Evolutionary conservation across 129 eudicot genomes (phyloP).

Genomic region (Saussurea involucrata): DNA sequence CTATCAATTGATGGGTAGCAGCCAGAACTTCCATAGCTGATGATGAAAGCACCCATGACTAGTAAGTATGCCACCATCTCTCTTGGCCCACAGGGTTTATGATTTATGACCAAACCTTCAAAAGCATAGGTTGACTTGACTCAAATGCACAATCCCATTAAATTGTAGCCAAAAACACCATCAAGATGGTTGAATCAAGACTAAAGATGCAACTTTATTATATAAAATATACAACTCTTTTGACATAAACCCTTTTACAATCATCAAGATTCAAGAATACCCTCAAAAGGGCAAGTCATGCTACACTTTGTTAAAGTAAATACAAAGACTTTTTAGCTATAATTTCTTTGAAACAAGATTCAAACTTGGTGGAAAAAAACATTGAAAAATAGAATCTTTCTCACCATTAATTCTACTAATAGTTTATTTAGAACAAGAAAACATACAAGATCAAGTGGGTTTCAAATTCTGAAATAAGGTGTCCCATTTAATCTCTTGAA

Average conservation of each 20-base stretch:
- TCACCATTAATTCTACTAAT: conserved; percentile 44
- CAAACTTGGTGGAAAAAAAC: conserved; percentile 43
- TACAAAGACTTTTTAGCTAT: conserved; percentile 5
- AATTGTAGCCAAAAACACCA: neutral
- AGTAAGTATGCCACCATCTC: conserved; percentile 18
- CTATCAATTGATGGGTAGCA: conserved; percentile 18
- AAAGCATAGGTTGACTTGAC: conserved; percentile 26
- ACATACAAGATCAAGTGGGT: conserved; percentile 49
- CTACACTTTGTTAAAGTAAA: conserved; percentile 21
- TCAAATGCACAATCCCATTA: neutral
- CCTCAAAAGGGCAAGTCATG: conserved; percentile 13
- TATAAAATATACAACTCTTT: conserved; percentile 5
- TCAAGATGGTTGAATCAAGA: neutral
- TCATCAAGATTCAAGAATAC: conserved; percentile 18
- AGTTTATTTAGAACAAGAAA: conserved; percentile 15
- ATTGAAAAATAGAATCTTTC: conserved; percentile 43
- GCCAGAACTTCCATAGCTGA: conserved; percentile 10
- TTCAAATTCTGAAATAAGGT: conserved; percentile 86
- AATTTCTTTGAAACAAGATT: conserved; percentile 16
- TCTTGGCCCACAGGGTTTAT: conserved; percentile 14
- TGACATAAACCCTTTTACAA: neutral
- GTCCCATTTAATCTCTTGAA: conserved; percentile 88
- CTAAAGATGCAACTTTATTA: neutral
- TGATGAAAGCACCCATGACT: conserved; percentile 26
- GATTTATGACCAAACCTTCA: conserved; percentile 13